phyloP scores from a whole-genome alignment of 1,284 basidiomycete genomes.

The Ceraceosorus guamensis region DNA sequence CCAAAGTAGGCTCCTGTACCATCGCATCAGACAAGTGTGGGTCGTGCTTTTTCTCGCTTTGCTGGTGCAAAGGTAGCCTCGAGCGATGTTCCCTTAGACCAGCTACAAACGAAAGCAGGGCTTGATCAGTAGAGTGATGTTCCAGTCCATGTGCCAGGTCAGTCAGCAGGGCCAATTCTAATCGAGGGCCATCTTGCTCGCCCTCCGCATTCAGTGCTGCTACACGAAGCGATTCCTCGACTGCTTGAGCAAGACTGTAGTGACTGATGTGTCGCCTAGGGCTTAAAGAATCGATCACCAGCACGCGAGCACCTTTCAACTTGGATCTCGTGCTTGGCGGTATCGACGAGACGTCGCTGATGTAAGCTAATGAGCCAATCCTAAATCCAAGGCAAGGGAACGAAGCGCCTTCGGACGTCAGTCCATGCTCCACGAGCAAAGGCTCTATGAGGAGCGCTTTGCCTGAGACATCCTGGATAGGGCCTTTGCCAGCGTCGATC shows the following conservation, averaged over 20 bases:
- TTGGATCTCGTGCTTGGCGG: slow-evolving; percentile 19
- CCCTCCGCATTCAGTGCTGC: background rate
- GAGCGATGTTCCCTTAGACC: no score
- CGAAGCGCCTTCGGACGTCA: slow-evolving; percentile 10
- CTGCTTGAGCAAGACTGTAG: slow-evolving; percentile 39
- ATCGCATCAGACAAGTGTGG: no score
- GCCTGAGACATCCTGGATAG: slow-evolving; percentile 4
- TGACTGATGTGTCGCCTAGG: slow-evolving; percentile 36
- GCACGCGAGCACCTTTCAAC: slow-evolving; percentile 24
- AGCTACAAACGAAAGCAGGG: slow-evolving; percentile 2
- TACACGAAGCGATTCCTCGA: slow-evolving; percentile 17
- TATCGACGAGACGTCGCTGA: slow-evolving; percentile 39
- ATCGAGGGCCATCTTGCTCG: background rate
- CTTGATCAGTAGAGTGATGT: slow-evolving; percentile 18
- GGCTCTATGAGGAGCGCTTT: slow-evolving; percentile 20
- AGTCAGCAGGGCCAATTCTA: slow-evolving; percentile 27
- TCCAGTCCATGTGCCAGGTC: slow-evolving; percentile 41
- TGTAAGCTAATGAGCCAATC: slow-evolving; percentile 39
- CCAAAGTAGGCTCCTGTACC: no score
- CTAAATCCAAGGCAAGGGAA: slow-evolving; percentile 41
- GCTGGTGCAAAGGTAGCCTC: no score
- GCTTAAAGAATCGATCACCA: slow-evolving; percentile 41
- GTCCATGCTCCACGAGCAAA: slow-evolving; percentile 34
- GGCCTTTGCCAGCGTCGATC: background rate
- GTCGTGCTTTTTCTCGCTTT: no score